Evolutionary conservation across 116 monocot genomes (phyloP), one percentile per base, ranked within the genome.

Genomic region (Posidonia oceanica): DNA sequence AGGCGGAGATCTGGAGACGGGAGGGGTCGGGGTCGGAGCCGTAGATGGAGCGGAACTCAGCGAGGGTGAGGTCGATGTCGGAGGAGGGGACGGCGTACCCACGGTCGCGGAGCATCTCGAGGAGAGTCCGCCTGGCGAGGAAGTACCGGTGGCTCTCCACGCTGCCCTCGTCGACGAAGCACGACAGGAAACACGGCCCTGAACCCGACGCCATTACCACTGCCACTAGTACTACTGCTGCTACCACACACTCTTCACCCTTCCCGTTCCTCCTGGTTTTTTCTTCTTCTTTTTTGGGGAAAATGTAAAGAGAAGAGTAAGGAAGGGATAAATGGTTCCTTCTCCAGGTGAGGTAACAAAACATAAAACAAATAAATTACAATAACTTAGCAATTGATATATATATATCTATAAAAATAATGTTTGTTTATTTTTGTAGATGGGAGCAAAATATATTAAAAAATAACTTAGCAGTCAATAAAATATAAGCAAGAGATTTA

Each of bases 31-130:
- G 85, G 22, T 54, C 29, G 21, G 76, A 41, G 15, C 84, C 85
- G 64, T 75, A 80, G 71, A 52, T 20, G 12, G 80, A 54, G 1
- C 96, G 88, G 80, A 91, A 91, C 41, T 80, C 76, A 15, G 76
- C 20, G 67, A 96, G 91, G 8, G 79, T 76, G 11, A 71, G 75
- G 3, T 78, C 79, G 72, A 89, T 61, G 41, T 83, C 81, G n/a
- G 70, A 69, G 39, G 69, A 48, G 12, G 79, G 16, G 8, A 96
- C 75, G 58, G 66, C 74, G 85, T 83, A 88, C 53, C 89, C 87
- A 2, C 96, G 88, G 75, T 96, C 96, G 1, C 79, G 79, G 52
- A 96, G 88, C 96, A 96, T 96, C 78, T 91, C 89, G 48, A 89
- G 78, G 11, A 79, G 54, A 36, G 96, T 96, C 7, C 96, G 83